Evolutionary conservation across 2,329 filamentous ascomycete genomes (phyloP).

Genomic region (Trichoderma oligosporum): DNA sequence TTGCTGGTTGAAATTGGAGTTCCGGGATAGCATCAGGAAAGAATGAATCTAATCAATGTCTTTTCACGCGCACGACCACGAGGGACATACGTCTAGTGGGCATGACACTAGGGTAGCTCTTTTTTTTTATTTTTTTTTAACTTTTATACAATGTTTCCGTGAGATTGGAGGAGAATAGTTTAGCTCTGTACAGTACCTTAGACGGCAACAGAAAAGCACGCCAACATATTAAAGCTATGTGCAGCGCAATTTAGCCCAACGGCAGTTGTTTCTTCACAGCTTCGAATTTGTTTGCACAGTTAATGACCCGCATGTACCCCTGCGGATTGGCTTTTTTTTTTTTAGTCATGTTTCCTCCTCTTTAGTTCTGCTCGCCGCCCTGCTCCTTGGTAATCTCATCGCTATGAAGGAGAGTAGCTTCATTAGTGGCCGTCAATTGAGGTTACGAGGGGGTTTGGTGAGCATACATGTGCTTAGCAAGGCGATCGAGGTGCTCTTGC

Average conservation of each 20-base stretch:
- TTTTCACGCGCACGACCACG: conserved; percentile 18
- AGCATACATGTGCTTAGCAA: conserved; percentile 76
- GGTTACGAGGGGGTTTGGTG: conserved; percentile 33
- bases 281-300: neutral
- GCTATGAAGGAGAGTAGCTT: conserved; percentile 44
- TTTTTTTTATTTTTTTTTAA: conserved; percentile 2
- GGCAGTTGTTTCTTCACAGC: neutral
- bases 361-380: conserved; percentile 63
- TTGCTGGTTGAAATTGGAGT: conserved; percentile 23
- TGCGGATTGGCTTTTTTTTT: neutral
- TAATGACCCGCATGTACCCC: neutral
- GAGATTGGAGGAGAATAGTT: conserved; percentile 23
- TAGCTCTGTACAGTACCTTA: conserved; percentile 42
- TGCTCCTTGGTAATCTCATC: conserved; percentile 72
- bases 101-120: conserved; percentile 18
- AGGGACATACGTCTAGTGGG: conserved; percentile 13
- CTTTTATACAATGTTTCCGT: neutral
- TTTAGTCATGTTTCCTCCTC: neutral
- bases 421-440: neutral
- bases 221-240: neutral
- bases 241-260: neutral
- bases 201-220: conserved; percentile 11
- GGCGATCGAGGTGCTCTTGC: conserved; percentile 76
- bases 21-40: conserved; percentile 19
- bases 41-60: conserved; percentile 18